Percentiles rank a stretch among this genome's conserved stretches.
phyloP scores from a whole-genome alignment of 768 basidiomycete genomes.

The Lactarius tabidus region DNA sequence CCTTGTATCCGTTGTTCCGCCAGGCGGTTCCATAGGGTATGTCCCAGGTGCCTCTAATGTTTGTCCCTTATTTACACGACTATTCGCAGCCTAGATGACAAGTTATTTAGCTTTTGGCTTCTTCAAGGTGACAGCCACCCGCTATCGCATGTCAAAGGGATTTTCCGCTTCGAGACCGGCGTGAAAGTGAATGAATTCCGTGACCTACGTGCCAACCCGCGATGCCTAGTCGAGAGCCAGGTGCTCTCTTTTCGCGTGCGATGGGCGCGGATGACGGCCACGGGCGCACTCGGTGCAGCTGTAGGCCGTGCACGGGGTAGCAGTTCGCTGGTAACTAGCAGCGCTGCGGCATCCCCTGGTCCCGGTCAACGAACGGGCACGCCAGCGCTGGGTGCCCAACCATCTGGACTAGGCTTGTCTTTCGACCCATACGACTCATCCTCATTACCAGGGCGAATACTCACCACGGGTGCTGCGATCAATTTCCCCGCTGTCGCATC shows the following conservation, averaged over 20 bases:
- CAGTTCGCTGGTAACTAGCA: slow-evolving; percentile 29
- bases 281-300: slow-evolving; percentile 56
- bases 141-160: slow-evolving; percentile 75
- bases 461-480: slow-evolving; percentile 75
- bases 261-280: slow-evolving; percentile 69
- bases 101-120: slow-evolving; percentile 87
- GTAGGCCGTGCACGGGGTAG: slow-evolving; percentile 32
- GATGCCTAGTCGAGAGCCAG: slow-evolving; percentile 81
- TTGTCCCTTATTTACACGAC: slow-evolving; percentile 6
- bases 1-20: slow-evolving; percentile 84
- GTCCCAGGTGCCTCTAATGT: slow-evolving; percentile 29
- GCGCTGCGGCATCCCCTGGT: slow-evolving; percentile 21
- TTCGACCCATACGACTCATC: slow-evolving; percentile 78
- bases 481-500: slow-evolving; percentile 83
- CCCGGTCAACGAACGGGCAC: slow-evolving; percentile 24
- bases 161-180: slow-evolving; percentile 84
- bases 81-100: slow-evolving; percentile 72
- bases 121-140: slow-evolving; percentile 76
- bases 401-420: slow-evolving; percentile 36
- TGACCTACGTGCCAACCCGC: slow-evolving; percentile 83
- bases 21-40: slow-evolving; percentile 84
- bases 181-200: slow-evolving; percentile 86
- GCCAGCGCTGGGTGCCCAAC: slow-evolving; percentile 14
- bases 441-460: slow-evolving; percentile 58
- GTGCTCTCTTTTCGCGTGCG: slow-evolving; percentile 77